Base-by-base conservation (phyloP, 495 filamentous ascomycete species). In the Darksidea phi region DNA sequence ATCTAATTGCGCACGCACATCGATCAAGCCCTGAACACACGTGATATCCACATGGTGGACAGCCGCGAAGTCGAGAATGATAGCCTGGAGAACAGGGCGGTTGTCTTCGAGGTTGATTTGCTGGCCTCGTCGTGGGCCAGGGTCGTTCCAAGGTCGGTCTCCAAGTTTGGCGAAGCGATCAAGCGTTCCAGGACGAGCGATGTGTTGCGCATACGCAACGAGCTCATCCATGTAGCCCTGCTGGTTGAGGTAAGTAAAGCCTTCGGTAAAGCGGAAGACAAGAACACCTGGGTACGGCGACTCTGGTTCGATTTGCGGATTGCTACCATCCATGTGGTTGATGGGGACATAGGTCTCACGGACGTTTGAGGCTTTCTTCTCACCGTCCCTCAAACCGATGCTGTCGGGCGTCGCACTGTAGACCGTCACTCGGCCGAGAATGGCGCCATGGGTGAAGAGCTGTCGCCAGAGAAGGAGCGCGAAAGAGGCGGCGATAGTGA, bases 21-120 rank as follows among this genome's bases (percentile, higher is more conserved):
- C 94, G 73, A 98, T 94, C 38, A 98, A 78, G 72, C 92, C 88
- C 75, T 98, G 94, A 1, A 97, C 82, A 0, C 91, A 95, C 0
- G 95, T 97, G 51, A 94, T 84, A 67, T 98, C 94, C 49, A 97
- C 89, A 67, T 97, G 91, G 76, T 98, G 96, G 64, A 98, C 93
- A 0, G 90, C 90, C 41, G 85, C 88, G 75, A 97, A 95, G 72
- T 98, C 94, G 18, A 98, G 85, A 57, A 98, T 94, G 68, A 98
- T 79, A 41, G 94, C 93, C 67, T 91, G 91, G 50, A 97, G 82
- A 0, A 86, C 88, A 5, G 94, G 89, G 3, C 85, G 77, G 57
- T 78, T 66, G 20, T 78, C 72, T 42, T 79, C 68, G 26, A 80
- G 76, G 7, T 78, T 73, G 21, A 75, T 61, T 0, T 72, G 57